Evolutionary conservation across 345 rosid genomes (phyloP), one percentile per base, ranked within the genome.

Genomic region (Aegle marmelos): DNA sequence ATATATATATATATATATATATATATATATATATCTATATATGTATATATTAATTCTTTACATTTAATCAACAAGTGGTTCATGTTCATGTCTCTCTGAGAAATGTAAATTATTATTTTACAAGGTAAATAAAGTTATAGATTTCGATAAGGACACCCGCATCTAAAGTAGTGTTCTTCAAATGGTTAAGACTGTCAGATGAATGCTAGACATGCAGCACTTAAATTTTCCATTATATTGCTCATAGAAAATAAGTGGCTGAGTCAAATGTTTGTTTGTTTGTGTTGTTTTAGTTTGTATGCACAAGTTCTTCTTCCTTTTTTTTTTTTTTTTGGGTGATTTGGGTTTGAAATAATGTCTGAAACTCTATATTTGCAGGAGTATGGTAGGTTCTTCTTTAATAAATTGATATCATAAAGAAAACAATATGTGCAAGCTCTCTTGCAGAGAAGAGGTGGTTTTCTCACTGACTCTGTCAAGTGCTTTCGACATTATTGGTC

Each of bases 381-480:
- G 8, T 78, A 59, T 9, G 60, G 28, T 39, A 75, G 74, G 76
- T 72, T 5, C 36, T 76, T 37, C 60, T 57, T 48, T 63, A 39
- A 24, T 45, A 60, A 34, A 64, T 64, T 45, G 9, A n/a, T 41
- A 48, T 71, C 71, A 79, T 76, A 75, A 77, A 45, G 80, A 58
- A 74, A 74, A 78, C 65, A 60, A 75, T 76, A 81, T 76, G 84
- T 72, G 84, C 84, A 76, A 76, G 53, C 79, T 70, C n/a, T 77
- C 64, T 77, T 60, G 76, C 57, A 64, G 79, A 34, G 45, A 57
- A 39, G n/a, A 74, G 74, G 76, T 79, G 68, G 60, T 78, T 76
- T 64, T 80, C 54, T 79, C 50, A 28, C 61, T 19, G 0, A 74
- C 22, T 74, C 24, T 21, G 68, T 81, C 79, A 19, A 60, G 48